Evolutionary conservation across 495 filamentous ascomycete genomes (phyloP).

Genomic region (Achaetomiella virescens): DNA sequence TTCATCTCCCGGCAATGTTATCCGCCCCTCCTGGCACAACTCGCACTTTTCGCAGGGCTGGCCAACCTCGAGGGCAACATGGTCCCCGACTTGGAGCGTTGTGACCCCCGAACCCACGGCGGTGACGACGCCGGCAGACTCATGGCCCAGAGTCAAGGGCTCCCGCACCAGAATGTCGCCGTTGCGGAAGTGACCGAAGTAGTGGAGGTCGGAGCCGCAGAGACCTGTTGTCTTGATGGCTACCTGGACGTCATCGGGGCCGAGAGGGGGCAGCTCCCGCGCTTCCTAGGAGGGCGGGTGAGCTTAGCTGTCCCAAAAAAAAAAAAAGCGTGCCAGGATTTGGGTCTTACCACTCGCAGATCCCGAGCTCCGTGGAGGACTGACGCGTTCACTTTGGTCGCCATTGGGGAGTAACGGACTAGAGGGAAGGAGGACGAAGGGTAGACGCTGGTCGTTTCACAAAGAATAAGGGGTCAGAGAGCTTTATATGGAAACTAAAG

Average conservation of each 20-base stretch:
- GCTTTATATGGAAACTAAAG: neutral
- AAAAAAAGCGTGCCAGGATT: neutral
- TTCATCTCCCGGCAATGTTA: constrained; percentile 78
- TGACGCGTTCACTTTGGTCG: constrained; percentile 48
- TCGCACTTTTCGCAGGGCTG: constrained; percentile 67
- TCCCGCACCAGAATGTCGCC: constrained; percentile 59
- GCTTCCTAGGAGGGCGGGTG: constrained; percentile 36
- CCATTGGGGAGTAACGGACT: constrained; percentile 6
- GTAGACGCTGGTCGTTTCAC: neutral
- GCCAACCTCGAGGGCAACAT: constrained; percentile 79
- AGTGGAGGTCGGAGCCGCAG: constrained; percentile 65
- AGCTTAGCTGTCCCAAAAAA: neutral
- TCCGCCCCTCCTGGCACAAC: constrained; percentile 60
- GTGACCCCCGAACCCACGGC: constrained; percentile 46
- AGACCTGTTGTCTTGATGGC: constrained; percentile 54
- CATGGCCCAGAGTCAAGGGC: constrained; percentile 58
- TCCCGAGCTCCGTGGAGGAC: constrained; percentile 66
- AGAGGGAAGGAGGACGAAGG: neutral
- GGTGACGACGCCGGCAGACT: constrained; percentile 52
- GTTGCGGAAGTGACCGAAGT: constrained; percentile 61
- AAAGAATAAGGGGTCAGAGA: neutral
- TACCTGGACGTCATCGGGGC: constrained; percentile 50
- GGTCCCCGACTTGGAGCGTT: constrained; percentile 52
- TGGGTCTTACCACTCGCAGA: constrained; percentile 52
- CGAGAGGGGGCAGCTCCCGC: constrained; percentile 37